Evolutionary conservation across 192 early-diverging fungal genomes (phyloP), one percentile per base, ranked within the genome.

Genomic region (Podila horticola): DNA sequence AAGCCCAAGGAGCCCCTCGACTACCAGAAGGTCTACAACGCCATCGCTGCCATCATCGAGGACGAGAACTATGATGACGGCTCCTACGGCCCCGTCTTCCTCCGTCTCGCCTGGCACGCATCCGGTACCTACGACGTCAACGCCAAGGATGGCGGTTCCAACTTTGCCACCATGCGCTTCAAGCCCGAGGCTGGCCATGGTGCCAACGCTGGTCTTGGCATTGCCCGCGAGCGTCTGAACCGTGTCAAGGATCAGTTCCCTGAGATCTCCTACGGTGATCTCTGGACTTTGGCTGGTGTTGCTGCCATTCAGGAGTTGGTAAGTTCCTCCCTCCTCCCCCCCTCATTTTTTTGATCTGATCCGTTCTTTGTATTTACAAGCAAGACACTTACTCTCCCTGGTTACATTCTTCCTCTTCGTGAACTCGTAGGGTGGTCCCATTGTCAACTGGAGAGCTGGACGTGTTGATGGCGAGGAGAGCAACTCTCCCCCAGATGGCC

Each of bases 71-170:
- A 92, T 61, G 93, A 94, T 76, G 93, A 94, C 65, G 94, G 94
- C 61, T 92, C 90, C 33, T 91, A 89, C 74, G 94, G 92, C 26
- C 93, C 94, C 2, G 85, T 96, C 36, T 86, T 96, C 75, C 74
- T 95, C 60, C 91, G 95, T 26, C 89, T 96, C 29, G 95, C 94
- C 41, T 96, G 95, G 95, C 95, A 96, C 85, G 82, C 92, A 8
- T 89, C 90, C 55, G 95, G 95, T n/a, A 94, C 94, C 36, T 95
- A 86, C 82, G 90, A 91, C 82, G 83, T 85, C 73, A 86, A 84
- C 73, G 75, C 86, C 65, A 84, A 85, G 45, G 91, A 90, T 10
- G 95, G 95, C 62, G 95, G 95, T 49, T 92, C 90, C 63, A 82
- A 88, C 74, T 94, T 85, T 77, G 93, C 90, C 24, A 93, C 92